Evolutionary conservation across 2,329 filamentous ascomycete genomes (phyloP).

Genomic region (Ceratocystis cubensis): DNA sequence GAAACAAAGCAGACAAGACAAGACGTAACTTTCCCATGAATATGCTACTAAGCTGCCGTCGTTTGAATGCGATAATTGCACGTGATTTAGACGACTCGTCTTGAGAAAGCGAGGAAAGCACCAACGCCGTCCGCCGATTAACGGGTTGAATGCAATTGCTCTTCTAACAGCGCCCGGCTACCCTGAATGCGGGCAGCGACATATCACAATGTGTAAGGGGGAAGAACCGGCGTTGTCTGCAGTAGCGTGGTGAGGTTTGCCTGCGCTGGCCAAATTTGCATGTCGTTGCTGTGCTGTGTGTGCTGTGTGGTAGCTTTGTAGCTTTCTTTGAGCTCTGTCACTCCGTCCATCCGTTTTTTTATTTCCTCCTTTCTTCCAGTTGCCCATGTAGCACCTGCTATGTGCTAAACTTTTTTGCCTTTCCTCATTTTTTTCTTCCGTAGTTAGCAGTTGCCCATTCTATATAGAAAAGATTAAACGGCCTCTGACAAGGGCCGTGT

Average conservation of each 20-base stretch:
- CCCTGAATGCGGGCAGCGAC: neutral
- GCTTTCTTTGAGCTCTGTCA: too few species aligned
- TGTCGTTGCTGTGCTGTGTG: too few species aligned
- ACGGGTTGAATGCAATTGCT: neutral
- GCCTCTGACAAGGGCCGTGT: constrained; percentile 4
- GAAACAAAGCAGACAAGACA: neutral
- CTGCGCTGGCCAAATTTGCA: neutral
- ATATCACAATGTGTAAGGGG: neutral
- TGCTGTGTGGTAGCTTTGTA: too few species aligned
- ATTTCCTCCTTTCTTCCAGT: constrained; percentile 3
- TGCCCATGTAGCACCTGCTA: neutral
- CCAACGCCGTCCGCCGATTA: neutral
- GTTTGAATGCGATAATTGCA: neutral
- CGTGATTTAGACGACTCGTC: constrained; percentile 3
- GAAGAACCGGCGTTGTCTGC: neutral
- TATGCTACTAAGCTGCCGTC: neutral
- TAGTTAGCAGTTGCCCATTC: neutral
- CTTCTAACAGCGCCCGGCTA: neutral
- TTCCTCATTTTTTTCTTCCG: neutral
- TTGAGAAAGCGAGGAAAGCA: neutral
- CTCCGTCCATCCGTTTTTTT: constrained; percentile 4
- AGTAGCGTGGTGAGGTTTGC: neutral
- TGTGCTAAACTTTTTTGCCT: constrained; percentile 1
- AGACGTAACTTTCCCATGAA: neutral
- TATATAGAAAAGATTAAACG: neutral